Evolutionary conservation across 257 asterid genomes (phyloP).

Genomic region (Solanum chilense): DNA sequence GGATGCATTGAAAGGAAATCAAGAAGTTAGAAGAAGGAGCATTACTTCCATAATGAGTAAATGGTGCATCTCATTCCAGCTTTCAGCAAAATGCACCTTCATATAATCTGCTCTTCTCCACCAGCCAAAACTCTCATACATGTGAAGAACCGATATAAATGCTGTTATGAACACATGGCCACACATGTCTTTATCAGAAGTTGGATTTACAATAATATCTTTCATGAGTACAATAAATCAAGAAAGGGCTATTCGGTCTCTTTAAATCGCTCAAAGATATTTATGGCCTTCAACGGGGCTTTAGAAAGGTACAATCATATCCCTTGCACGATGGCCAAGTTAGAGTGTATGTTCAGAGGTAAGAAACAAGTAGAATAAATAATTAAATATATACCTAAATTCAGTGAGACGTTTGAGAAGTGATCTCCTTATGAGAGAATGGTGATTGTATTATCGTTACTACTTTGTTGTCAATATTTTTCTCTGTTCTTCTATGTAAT

Average conservation of each 20-base stretch:
- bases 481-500: background rate
- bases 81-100: constrained; percentile 98
- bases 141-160: constrained; percentile 89
- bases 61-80: constrained; percentile 99
- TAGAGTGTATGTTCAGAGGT: background rate
- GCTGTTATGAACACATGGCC: constrained; percentile 39
- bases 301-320: background rate
- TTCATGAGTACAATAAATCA: background rate
- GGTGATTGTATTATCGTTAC: background rate
- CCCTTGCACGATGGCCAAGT: background rate
- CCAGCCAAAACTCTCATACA: constrained; percentile 98
- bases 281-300: background rate
- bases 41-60: constrained; percentile 97
- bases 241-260: background rate
- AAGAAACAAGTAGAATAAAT: background rate
- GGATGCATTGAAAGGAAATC: background rate
- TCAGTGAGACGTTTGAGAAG: background rate
- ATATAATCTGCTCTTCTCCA: constrained; percentile 98
- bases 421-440: background rate
- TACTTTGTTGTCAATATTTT: background rate
- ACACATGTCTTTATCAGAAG: background rate
- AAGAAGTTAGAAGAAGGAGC: constrained; percentile 4
- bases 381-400: background rate
- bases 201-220: background rate
- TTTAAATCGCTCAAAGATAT: background rate